Evolutionary conservation across 140 eudicot species (phyloP).

Genomic region (Flaveria floridana): DNA sequence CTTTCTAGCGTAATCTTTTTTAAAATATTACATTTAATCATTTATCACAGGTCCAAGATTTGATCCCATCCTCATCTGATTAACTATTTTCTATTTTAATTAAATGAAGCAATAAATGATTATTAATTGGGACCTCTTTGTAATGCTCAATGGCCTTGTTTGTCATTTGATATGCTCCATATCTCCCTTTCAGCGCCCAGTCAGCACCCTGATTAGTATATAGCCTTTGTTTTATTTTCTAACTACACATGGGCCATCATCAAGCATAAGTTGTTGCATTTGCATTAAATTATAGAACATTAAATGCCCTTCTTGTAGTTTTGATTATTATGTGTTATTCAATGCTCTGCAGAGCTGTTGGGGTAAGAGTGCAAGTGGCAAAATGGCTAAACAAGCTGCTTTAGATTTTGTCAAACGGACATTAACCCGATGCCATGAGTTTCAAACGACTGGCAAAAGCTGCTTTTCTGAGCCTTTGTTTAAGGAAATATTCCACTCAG

Average conservation of each 20-base stretch:
- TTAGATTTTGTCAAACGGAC: slow-evolving; percentile 62
- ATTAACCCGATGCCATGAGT: slow-evolving; percentile 56
- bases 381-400: slow-evolving; percentile 79
- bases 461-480: slow-evolving; percentile 69
- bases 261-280: background rate
- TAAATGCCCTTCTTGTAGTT: background rate
- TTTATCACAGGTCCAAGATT: background rate
- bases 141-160: background rate
- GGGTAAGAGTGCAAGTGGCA: slow-evolving; percentile 74
- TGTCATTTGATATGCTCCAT: background rate
- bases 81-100: background rate
- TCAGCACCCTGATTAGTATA: background rate
- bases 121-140: background rate
- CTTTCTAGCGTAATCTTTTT: background rate
- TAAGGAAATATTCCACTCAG: slow-evolving; percentile 54
- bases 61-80: background rate
- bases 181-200: background rate
- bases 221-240: background rate
- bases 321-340: background rate
- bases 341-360: slow-evolving; percentile 58
- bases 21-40: background rate
- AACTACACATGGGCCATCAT: background rate
- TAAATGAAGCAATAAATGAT: background rate
- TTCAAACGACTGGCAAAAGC: slow-evolving; percentile 64
- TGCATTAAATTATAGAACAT: background rate